Conservation (phyloP, 1,284 basidiomycete genomes). For the Peniophora sp. region DNA sequence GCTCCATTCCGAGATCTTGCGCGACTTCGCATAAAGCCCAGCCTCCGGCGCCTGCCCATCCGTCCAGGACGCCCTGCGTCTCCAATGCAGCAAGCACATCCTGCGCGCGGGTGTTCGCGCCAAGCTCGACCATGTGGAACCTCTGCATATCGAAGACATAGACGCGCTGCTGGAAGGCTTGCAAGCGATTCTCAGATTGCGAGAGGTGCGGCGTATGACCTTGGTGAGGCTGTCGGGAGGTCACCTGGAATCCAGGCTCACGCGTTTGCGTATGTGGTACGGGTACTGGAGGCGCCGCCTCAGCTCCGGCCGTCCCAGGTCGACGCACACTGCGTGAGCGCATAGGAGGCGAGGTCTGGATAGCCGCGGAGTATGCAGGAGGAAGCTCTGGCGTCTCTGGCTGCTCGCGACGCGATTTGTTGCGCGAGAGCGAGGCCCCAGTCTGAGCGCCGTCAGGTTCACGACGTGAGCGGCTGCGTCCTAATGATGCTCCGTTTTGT, state of each 20-base stretch:
- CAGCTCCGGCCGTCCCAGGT: slow-evolving; percentile 1
- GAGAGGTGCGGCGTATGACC: no score
- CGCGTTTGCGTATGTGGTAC: slow-evolving; percentile 2
- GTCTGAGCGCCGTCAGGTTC: no score
- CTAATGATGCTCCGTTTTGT: no score
- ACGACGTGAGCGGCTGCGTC: no score
- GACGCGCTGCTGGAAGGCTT: slow-evolving; percentile 52
- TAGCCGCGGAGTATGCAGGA: slow-evolving; percentile 24
- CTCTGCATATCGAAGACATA: slow-evolving; percentile 70
- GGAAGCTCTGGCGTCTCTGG: slow-evolving; percentile 26
- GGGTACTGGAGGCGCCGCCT: neutral
- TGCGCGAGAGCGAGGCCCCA: no score
- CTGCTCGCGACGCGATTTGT: no score
- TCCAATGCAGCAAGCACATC: slow-evolving; percentile 60
- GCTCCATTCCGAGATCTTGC: slow-evolving; percentile 84
- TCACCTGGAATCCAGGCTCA: neutral
- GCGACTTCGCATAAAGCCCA: slow-evolving; percentile 80
- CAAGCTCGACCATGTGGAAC: slow-evolving; percentile 63
- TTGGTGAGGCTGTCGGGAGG: slow-evolving; percentile 3
- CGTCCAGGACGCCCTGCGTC: slow-evolving; percentile 50
- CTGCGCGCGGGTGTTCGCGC: slow-evolving; percentile 49
- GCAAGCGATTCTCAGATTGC: slow-evolving; percentile 8
- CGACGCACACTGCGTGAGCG: slow-evolving; percentile 8
- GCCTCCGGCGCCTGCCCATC: slow-evolving; percentile 45
- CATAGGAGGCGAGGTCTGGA: slow-evolving; percentile 19